These are phyloP conservation scores for Elongisporangium anandrum DNA, from an alignment of 352 stramenopile species.

Conservation along the genomic window DNA sequence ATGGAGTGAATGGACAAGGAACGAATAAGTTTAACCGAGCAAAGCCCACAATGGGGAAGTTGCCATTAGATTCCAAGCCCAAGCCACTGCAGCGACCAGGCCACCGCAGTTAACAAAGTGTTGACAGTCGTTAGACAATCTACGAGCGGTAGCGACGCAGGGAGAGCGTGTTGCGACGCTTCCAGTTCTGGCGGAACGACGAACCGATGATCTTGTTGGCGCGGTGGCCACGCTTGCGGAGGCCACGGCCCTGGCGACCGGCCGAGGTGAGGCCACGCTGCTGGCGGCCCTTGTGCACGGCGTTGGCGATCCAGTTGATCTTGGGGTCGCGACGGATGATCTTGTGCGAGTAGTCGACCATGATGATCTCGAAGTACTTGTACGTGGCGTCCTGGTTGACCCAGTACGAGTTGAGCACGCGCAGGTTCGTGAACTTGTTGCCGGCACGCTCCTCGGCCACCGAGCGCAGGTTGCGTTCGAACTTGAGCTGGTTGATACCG, in stretches of 20 bases:
- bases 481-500: constrained; percentile 99
- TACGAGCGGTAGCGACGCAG: constrained; percentile 98
- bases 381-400: constrained; percentile 99
- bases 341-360: constrained; percentile 97
- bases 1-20: not conserved
- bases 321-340: constrained; percentile 98
- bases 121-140: not conserved
- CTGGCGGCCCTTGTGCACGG: constrained; percentile 99
- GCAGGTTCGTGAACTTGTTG: constrained; percentile 97
- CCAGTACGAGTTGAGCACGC: constrained; percentile 99
- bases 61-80: not conserved
- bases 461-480: constrained; percentile 96
- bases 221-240: constrained; percentile 98
- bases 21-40: not conserved
- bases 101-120: not conserved
- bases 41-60: not conserved
- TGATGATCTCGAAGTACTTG: constrained; percentile 99
- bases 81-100: not conserved
- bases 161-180: constrained; percentile 97
- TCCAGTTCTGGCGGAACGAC: constrained; percentile 97
- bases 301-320: constrained; percentile 99
- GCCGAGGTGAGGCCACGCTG: constrained; percentile 98
- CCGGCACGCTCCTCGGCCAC: constrained; percentile 98
- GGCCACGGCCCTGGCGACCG: constrained; percentile 94
- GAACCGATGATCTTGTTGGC: constrained; percentile 99